Evolutionary conservation across 2,329 filamentous ascomycete species (phyloP).

Genomic region (Pseudopithomyces chartarum): DNA sequence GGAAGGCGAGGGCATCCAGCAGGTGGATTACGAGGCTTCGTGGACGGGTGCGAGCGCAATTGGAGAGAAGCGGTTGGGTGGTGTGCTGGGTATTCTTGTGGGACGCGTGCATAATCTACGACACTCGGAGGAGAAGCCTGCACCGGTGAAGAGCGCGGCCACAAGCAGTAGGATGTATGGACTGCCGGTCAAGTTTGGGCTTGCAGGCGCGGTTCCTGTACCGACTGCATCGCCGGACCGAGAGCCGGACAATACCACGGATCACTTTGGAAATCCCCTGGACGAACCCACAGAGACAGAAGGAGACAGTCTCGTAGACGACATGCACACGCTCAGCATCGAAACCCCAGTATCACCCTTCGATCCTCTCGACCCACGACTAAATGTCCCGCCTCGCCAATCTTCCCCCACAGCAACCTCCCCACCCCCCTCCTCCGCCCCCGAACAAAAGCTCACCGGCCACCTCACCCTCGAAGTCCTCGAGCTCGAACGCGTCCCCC

Average conservation of each 20-base stretch:
- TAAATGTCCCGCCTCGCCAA: conserved; percentile 6
- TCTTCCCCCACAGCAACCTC: too few relatives aligned
- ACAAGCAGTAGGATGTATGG: conserved; percentile 21
- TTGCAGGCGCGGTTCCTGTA: conserved; percentile 21
- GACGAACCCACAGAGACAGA: conserved; percentile 30
- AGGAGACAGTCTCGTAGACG: conserved; percentile 29
- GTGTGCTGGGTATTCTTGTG: conserved; percentile 70
- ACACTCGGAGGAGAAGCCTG: conserved; percentile 35
- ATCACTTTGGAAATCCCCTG: conserved; percentile 32
- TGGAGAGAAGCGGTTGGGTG: conserved; percentile 68
- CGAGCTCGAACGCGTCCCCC: conserved; percentile 73
- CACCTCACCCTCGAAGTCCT: conserved; percentile 72
- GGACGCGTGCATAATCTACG: conserved; percentile 68
- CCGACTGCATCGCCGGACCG: conserved; percentile 31
- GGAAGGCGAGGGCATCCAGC: conserved; percentile 66
- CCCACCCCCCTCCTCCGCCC: neutral
- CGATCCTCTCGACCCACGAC: neutral
- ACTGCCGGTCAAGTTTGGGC: conserved; percentile 24
- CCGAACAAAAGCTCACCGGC: conserved; percentile 49
- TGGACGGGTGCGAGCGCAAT: conserved; percentile 59
- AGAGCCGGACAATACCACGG: conserved; percentile 33
- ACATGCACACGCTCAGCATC: conserved; percentile 17
- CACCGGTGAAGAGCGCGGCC: conserved; percentile 13
- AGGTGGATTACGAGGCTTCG: conserved; percentile 64
- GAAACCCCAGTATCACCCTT: conserved; percentile 15